Conservation (phyloP, 768 basidiomycete genomes). For the Cystobasidium onofrii region DNA sequence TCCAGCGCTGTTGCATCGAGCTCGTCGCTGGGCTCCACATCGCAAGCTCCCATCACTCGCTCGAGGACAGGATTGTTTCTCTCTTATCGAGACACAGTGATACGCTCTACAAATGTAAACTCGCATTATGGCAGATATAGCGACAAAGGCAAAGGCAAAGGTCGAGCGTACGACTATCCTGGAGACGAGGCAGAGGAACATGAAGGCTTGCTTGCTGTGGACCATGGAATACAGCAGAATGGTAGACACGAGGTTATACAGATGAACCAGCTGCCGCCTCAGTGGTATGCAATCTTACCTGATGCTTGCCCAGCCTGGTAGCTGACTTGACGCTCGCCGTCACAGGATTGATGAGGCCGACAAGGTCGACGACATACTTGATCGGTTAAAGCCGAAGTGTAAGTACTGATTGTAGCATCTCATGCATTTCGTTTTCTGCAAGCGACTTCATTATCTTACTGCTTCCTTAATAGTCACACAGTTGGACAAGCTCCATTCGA, state of each 20-base stretch:
- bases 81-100: constrained; percentile 72
- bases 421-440: no score
- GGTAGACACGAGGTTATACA: constrained; percentile 50
- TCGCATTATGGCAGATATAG: constrained; percentile 19
- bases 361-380: constrained; percentile 72
- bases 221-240: neutral
- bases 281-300: constrained; percentile 57
- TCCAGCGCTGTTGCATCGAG: neutral
- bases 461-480: constrained; percentile 57
- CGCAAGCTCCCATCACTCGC: constrained; percentile 51
- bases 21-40: neutral
- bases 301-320: neutral
- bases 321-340: neutral
- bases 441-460: neutral
- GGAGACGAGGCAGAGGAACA: constrained; percentile 54
- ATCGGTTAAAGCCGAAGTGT: constrained; percentile 68
- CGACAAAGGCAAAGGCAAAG: constrained; percentile 43
- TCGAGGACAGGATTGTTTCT: constrained; percentile 87
- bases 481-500: constrained; percentile 91
- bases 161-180: constrained; percentile 52
- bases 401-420: no score
- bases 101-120: constrained; percentile 46
- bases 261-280: constrained; percentile 61
- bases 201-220: constrained; percentile 30
- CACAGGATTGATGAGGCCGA: constrained; percentile 84